Conservation (phyloP, 495 filamentous ascomycete genomes). For the Annulohypoxylon stygium region DNA sequence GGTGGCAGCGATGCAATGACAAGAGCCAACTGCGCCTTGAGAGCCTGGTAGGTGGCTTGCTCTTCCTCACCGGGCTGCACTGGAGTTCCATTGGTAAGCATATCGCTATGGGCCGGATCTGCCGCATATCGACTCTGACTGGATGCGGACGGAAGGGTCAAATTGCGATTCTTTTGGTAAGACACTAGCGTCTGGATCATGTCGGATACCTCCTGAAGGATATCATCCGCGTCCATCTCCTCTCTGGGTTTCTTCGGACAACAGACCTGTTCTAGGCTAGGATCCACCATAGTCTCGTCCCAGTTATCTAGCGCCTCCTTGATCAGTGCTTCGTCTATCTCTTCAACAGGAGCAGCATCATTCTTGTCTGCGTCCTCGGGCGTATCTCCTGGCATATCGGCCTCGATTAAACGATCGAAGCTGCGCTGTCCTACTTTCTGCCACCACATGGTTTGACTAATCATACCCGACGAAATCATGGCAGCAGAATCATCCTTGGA, state of each 20-base stretch:
- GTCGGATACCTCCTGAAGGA: conserved; percentile 83
- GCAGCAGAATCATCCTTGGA: conserved; percentile 82
- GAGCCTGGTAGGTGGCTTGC: conserved; percentile 75
- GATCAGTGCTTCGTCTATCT: conserved; percentile 62
- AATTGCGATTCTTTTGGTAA: conserved; percentile 84
- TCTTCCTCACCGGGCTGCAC: conserved; percentile 74
- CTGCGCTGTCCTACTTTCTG: conserved; percentile 75
- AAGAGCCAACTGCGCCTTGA: conserved; percentile 78
- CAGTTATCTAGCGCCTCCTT: conserved; percentile 62
- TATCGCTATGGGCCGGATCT: conserved; percentile 65
- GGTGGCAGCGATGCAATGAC: conserved; percentile 84
- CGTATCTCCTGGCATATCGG: conserved; percentile 57
- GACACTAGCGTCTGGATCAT: conserved; percentile 87
- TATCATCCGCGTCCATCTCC: conserved; percentile 77
- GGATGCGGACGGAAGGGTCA: conserved; percentile 64
- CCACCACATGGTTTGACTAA: conserved; percentile 87
- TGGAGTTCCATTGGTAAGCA: conserved; percentile 62
- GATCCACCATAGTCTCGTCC: conserved; percentile 64
- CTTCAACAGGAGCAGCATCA: conserved; percentile 43
- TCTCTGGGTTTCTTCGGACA: conserved; percentile 61
- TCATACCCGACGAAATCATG: conserved; percentile 75
- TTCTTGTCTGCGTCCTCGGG: conserved; percentile 54
- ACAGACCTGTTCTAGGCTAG: conserved; percentile 63
- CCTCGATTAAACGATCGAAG: conserved; percentile 61
- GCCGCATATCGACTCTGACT: conserved; percentile 62